Evolutionary conservation across 176 grass and related monocot species (phyloP).

Genomic region (Eremochloa ophiuroides): DNA sequence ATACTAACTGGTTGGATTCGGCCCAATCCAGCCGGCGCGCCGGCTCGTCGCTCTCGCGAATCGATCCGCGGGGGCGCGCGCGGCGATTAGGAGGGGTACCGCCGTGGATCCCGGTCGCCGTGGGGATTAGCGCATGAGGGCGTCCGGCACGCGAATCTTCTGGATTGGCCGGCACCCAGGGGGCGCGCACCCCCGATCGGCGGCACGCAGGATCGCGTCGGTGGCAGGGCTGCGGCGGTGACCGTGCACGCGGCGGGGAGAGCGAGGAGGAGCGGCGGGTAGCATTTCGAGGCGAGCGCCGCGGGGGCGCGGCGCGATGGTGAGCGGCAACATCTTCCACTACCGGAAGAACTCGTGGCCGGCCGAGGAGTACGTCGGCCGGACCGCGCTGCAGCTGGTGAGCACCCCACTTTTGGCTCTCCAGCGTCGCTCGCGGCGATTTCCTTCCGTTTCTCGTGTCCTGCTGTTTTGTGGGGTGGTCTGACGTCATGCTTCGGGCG

Average conservation of each 20-base stretch:
- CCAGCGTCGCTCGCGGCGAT: not conserved
- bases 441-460: not conserved
- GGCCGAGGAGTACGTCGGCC: slow-evolving; percentile 80
- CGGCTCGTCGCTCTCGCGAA: no score
- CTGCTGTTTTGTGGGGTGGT: not conserved
- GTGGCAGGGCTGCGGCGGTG: not conserved
- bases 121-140: slow-evolving; percentile 14
- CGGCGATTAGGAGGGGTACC: not conserved
- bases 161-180: not conserved
- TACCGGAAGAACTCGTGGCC: slow-evolving; percentile 91
- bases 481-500: not conserved
- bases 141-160: slow-evolving; percentile 15
- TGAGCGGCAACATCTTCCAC: slow-evolving; percentile 81
- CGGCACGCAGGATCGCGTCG: not conserved
- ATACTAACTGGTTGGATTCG: not conserved
- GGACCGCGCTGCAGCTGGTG: slow-evolving; percentile 73
- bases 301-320: slow-evolving; percentile 66
- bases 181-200: not conserved
- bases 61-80: not conserved
- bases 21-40: slow-evolving; percentile 14
- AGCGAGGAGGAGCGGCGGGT: not conserved
- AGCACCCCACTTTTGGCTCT: slow-evolving; percentile 5
- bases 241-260: not conserved
- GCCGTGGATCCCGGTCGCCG: not conserved
- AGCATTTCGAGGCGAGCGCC: slow-evolving; percentile 9